Evolutionary conservation across 2,329 filamentous ascomycete species (phyloP), one percentile per base, ranked within the genome.

Genomic region (Ilyonectria sp.): DNA sequence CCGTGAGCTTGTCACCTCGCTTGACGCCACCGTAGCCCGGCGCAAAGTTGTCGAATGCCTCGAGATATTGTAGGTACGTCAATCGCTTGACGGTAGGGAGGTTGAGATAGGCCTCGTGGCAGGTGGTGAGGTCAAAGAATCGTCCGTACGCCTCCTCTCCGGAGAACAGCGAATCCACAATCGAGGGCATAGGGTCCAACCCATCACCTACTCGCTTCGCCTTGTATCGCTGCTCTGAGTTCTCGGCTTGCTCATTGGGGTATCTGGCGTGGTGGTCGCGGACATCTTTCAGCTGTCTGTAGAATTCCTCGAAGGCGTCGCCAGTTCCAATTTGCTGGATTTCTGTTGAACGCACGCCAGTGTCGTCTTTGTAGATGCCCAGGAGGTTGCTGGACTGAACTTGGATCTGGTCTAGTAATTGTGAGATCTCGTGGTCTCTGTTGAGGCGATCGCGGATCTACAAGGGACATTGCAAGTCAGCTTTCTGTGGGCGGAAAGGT

Each of bases 121-220:
- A 89, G 44, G 86, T 88, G 19, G 92, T 95, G 53, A 99, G 83
- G 80, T 99, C 96, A 76, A 99, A 93, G 81, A 94, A 99, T 74
- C 94, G 92, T 49, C 96, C 96, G 76, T 93, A 98, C 0, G 92
- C 92, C 80, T 99, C 96, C 81, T 99, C 97, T 69, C 96, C 96
- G 0, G 94, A 97, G 81, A 99, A 99, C 85, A 98, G 92, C 65
- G 90, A 90, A 77, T 98, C 95, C 54, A 98, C 91, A 59, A 95
- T 90, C 49, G 89, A 90, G 4, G 88, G 86, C 63, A 89, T 81
- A 1, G 86, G 84, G 53, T 92, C 89, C 56, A 90, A 89, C 71
- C 92, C 91, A 49, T 90, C 90, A 13, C 86, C 87, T 47, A 87
- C 84, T 65, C 87, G 89, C 77, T 90, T 87, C 52, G 83, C 87